A percentile compares a stretch with the other conserved stretches of the same genome.
Evolutionary conservation across 108 stramenopile genomes (phyloP).

Genomic region (Nitzschia sp.): DNA sequence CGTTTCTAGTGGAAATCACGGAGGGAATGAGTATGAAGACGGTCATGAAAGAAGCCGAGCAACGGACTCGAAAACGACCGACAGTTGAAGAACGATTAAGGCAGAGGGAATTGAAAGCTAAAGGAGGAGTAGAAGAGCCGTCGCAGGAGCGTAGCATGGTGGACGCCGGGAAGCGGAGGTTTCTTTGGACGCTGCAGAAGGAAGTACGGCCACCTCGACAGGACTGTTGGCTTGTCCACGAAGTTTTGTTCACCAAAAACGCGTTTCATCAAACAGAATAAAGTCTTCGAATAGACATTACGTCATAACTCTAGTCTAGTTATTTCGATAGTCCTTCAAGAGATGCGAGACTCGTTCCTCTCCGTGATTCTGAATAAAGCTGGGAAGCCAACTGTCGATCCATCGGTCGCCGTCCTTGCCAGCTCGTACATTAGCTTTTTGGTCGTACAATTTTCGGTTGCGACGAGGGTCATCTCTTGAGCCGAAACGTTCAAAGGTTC

Average conservation of each 20-base stretch:
- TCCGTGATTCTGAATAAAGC: constrained; percentile 10
- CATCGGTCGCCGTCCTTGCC: constrained; percentile 29
- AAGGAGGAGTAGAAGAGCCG: not conserved
- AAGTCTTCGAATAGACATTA: not conserved
- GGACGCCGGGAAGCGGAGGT: constrained; percentile 26
- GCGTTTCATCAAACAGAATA: constrained; percentile 44
- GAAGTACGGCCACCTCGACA: constrained; percentile 81
- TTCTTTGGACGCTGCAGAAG: constrained; percentile 72
- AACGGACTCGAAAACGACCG: not conserved
- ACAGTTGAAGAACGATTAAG: constrained; percentile 19
- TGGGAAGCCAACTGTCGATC: constrained; percentile 25
- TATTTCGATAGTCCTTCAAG: constrained; percentile 3
- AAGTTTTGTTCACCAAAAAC: constrained; percentile 67
- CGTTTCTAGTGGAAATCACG: constrained; percentile 54
- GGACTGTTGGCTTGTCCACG: constrained; percentile 75
- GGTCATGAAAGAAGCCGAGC: not conserved
- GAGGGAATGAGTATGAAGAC: not conserved
- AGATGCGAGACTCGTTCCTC: constrained; percentile 6
- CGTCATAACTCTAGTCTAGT: not conserved
- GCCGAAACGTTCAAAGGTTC: constrained; percentile 39
- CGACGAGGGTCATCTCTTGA: constrained; percentile 35
- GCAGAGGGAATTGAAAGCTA: not conserved
- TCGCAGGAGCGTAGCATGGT: not conserved
- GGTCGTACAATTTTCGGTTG: constrained; percentile 26
- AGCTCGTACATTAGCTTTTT: constrained; percentile 25